Percentiles rank a stretch among this genome's conserved stretches.
phyloP scores from a whole-genome alignment of 352 stramenopile genomes.

The Pythium monospermum region DNA sequence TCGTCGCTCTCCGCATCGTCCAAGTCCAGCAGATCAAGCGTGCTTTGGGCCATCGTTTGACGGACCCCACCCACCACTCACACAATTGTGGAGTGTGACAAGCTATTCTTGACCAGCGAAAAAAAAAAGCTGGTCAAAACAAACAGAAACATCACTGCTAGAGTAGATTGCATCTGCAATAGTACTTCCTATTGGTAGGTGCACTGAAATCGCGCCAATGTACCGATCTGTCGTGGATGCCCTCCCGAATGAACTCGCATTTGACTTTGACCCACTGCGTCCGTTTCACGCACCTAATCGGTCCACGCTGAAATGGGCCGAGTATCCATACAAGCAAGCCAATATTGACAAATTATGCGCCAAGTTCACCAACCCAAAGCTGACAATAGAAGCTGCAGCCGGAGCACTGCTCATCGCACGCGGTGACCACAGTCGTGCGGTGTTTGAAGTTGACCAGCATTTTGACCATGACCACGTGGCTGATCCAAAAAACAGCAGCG shows the following conservation, averaged over 20 bases:
- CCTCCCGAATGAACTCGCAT: constrained; percentile 24
- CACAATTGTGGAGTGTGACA: neutral
- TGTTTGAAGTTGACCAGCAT: constrained; percentile 45
- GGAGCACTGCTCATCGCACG: constrained; percentile 45
- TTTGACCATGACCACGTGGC: constrained; percentile 18
- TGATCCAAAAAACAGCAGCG: neutral
- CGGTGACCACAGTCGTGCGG: constrained; percentile 34
- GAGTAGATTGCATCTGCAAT: neutral
- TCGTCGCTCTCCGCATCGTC: neutral
- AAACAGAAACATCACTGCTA: too few species aligned
- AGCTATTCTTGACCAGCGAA: constrained; percentile 15
- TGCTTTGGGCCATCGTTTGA: neutral
- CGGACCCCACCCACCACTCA: neutral
- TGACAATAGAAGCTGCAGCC: constrained; percentile 37
- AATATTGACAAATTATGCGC: constrained; percentile 42
- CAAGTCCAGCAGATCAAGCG: constrained; percentile 17
- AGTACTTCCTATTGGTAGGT: neutral
- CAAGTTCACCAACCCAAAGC: constrained; percentile 19
- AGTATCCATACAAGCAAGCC: constrained; percentile 71
- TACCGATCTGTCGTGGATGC: constrained; percentile 42
- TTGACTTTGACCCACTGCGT: constrained; percentile 53
- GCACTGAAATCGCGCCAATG: constrained; percentile 26
- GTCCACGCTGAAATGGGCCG: constrained; percentile 44
- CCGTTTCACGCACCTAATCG: constrained; percentile 38
- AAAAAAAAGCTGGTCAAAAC: too few species aligned